Conservation (phyloP, 805 yeast genomes). For the Kuraishia ogatae region DNA sequence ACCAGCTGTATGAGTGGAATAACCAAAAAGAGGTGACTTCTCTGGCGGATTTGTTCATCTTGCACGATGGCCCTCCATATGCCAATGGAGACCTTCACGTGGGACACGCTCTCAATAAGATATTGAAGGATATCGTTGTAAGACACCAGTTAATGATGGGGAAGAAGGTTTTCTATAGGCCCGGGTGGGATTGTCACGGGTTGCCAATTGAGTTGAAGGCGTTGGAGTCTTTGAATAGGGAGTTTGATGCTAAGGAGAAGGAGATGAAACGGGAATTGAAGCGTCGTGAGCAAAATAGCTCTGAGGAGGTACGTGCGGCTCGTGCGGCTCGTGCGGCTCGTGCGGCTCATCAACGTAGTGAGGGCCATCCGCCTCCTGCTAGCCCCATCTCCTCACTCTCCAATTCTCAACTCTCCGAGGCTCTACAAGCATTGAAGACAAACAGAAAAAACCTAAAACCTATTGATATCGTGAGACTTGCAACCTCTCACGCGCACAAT, state of each 20-base stretch:
- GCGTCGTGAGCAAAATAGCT: slow-evolving; percentile 3
- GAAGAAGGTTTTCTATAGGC: slow-evolving; percentile 58
- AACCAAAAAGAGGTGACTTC: slow-evolving; percentile 15
- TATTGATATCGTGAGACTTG: slow-evolving; percentile 54
- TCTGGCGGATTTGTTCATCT: slow-evolving; percentile 40
- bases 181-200: slow-evolving; percentile 99
- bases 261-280: slow-evolving; percentile 17
- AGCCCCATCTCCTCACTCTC: too few species aligned
- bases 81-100: slow-evolving; percentile 92
- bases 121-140: slow-evolving; percentile 77
- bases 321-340: background rate
- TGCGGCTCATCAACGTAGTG: slow-evolving; percentile 1
- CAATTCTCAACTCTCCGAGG: background rate
- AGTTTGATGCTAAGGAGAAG: slow-evolving; percentile 19
- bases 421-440: slow-evolving; percentile 1
- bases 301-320: background rate
- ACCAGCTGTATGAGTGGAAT: slow-evolving; percentile 62
- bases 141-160: slow-evolving; percentile 61
- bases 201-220: slow-evolving; percentile 92
- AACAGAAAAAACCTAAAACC: slow-evolving; percentile 23
- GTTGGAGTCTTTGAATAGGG: slow-evolving; percentile 32
- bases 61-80: slow-evolving; percentile 98
- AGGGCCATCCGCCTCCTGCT: too few species aligned
- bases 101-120: slow-evolving; percentile 88
- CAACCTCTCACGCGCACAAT: slow-evolving; percentile 58